Percentiles rank a stretch among this genome's conserved stretches.
These are phyloP conservation scores for Fragilaria radians DNA, from an alignment of 108 stramenopile genomes.

Conservation along the genomic window DNA sequence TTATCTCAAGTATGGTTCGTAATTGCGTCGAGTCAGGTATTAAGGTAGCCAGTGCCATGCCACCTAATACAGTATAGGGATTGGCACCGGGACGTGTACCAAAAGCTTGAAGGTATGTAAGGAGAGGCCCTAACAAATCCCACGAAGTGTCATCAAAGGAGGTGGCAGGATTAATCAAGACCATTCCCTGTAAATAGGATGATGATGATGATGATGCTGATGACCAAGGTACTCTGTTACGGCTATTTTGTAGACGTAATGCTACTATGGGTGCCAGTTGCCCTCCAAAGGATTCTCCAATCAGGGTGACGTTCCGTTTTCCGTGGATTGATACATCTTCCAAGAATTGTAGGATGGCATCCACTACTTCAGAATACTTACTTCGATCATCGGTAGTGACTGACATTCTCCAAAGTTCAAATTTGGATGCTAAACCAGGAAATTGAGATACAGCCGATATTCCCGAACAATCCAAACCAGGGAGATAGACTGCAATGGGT, in stretches of 20 bases:
- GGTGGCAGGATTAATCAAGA: slow-evolving; percentile 87
- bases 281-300: slow-evolving; percentile 87
- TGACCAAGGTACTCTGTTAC: slow-evolving; percentile 7
- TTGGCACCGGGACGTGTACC: slow-evolving; percentile 34
- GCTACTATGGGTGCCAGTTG: slow-evolving; percentile 68
- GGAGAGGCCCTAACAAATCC: slow-evolving; percentile 52
- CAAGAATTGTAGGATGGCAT: slow-evolving; percentile 40
- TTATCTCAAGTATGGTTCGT: slow-evolving; percentile 37
- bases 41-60: slow-evolving; percentile 38
- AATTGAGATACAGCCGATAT: slow-evolving; percentile 78
- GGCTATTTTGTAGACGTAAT: slow-evolving; percentile 29
- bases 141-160: slow-evolving; percentile 77
- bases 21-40: slow-evolving; percentile 55
- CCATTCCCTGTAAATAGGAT: slow-evolving; percentile 43
- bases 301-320: slow-evolving; percentile 50
- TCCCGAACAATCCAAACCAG: slow-evolving; percentile 84
- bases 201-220: slow-evolving; percentile 7
- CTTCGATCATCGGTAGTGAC: slow-evolving; percentile 34
- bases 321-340: slow-evolving; percentile 23
- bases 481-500: slow-evolving; percentile 63
- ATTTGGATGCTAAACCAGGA: slow-evolving; percentile 60
- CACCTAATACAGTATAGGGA: slow-evolving; percentile 62
- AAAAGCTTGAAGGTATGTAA: slow-evolving; percentile 41
- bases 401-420: slow-evolving; percentile 77
- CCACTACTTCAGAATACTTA: slow-evolving; percentile 50